Evolutionary conservation across 75 land plant species (phyloP), one percentile per base, ranked within the genome.

Genomic region (Picea glauca): DNA sequence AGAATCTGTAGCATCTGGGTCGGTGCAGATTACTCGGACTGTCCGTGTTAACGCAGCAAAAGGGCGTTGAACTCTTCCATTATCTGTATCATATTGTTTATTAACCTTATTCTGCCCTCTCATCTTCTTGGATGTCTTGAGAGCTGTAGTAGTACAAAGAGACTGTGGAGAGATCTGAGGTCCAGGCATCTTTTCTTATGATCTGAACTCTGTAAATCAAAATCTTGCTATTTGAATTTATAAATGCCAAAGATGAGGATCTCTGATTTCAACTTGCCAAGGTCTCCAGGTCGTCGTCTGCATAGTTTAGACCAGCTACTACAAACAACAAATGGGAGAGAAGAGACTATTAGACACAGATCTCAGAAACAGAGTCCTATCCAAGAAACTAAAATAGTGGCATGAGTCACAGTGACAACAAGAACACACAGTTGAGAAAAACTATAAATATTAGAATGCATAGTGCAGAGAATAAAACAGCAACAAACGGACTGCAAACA

Each of bases 201-300:
- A 75, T 30, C 56, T 75, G 20, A 75, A 75, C 14, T 4, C 76
- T 57, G 13, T n/a, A 21, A 58, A 20, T 75, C 60, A 26, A 2
- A 57, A n/a, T 14, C 56, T n/a, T 23, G n/a, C 60, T 75, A 57
- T 57, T 75, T 58, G 3, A 31, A 18, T 57, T 58, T 75, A 31
- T 30, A 13, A 57, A 58, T 75, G 15, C 76, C 76, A 14, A 54
- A n/a, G 20, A 75, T 43, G 26, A 58, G 59, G 26, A 30, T 58
- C 35, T 58, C 76, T 58, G 76, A 57, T 75, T 75, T 75, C 59
- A 75, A 75, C 76, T 75, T 75, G 30, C 76, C 76, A 75, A 75
- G 32, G 20, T 75, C 31, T 26, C 59, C 76, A 26, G 60, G 76
- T 31, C 60, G 5, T 21, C 58, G 58, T 58, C 76, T 75, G 76